These are phyloP conservation scores for Aspergillus brunneoviolaceus DNA, from an alignment of 2,329 filamentous ascomycete genomes.

Conservation along the genomic window DNA sequence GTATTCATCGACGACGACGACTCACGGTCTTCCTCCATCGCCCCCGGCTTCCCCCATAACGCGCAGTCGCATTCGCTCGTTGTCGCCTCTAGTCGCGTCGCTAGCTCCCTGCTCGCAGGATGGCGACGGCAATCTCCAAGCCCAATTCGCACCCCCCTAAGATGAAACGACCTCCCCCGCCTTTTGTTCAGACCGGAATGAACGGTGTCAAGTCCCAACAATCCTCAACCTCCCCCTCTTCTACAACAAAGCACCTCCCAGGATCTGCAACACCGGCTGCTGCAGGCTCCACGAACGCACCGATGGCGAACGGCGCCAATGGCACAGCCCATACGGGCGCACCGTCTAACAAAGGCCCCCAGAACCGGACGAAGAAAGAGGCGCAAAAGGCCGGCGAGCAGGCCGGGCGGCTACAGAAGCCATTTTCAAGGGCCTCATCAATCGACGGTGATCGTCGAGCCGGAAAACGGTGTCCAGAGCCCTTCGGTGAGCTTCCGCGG, in stretches of 20 bases:
- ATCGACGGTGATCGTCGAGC: constrained; percentile 35
- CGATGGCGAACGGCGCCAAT: constrained; percentile 49
- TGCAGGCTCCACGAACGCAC: constrained; percentile 37
- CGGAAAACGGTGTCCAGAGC: constrained; percentile 44
- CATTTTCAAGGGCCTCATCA: constrained; percentile 32
- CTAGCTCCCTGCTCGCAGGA: constrained; percentile 27
- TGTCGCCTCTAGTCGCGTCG: constrained; percentile 19
- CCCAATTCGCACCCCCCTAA: constrained; percentile 53
- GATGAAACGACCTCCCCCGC: constrained; percentile 66
- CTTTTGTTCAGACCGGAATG: constrained; percentile 60
- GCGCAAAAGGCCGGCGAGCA: constrained; percentile 42
- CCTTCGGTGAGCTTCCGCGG: constrained; percentile 41
- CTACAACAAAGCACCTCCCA: constrained; percentile 57
- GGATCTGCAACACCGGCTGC: constrained; percentile 54
- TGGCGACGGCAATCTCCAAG: constrained; percentile 48
- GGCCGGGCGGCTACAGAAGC: constrained; percentile 33
- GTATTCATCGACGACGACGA: constrained; percentile 35
- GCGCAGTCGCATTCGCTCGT: constrained; percentile 26
- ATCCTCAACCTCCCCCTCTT: constrained; percentile 59
- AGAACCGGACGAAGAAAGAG: constrained; percentile 61
- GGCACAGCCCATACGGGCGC: constrained; percentile 24
- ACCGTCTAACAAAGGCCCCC: constrained; percentile 26
- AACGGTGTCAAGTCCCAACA: constrained; percentile 61
- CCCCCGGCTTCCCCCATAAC: constrained; percentile 24
- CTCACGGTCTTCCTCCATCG: constrained; percentile 30